These are phyloP conservation scores for Blattamonas nauphoetae DNA, from an alignment of 78 protist genomes.

Conservation along the genomic window DNA sequence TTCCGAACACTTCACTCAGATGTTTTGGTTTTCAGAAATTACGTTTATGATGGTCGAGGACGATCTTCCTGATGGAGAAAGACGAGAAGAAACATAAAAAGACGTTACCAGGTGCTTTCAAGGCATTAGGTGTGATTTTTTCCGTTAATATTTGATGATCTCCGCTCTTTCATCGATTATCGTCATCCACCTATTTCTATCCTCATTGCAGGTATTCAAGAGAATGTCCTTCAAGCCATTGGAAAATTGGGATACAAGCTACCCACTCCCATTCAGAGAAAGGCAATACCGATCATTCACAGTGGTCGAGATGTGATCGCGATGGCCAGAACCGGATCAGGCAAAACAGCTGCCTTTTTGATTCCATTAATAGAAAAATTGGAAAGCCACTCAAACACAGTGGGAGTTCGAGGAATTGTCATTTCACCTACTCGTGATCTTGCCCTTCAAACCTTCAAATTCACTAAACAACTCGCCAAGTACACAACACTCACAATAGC, in stretches of 20 bases:
- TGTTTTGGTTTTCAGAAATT: too few relatives aligned
- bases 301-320: constrained; percentile 84
- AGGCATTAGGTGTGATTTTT: too few relatives aligned
- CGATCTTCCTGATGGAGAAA: too few relatives aligned
- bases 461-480: constrained; percentile 48
- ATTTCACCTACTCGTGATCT: constrained; percentile 98
- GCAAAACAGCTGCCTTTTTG: constrained; percentile 94
- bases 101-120: too few relatives aligned
- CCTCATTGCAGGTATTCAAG: too few relatives aligned
- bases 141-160: too few relatives aligned
- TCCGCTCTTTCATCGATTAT: too few relatives aligned
- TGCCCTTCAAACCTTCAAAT: constrained; percentile 83
- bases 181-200: too few relatives aligned
- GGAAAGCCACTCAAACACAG: neutral
- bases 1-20: too few relatives aligned
- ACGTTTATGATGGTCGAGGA: too few relatives aligned
- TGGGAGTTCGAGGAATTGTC: constrained; percentile 75
- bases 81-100: too few relatives aligned
- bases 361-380: constrained; percentile 58
- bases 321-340: constrained; percentile 98
- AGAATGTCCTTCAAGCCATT: constrained; percentile 48
- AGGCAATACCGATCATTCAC: constrained; percentile 66
- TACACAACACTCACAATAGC: constrained; percentile 49
- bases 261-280: constrained; percentile 90
- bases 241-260: constrained; percentile 62